These are phyloP conservation scores for Fallopia convolvulus DNA, from an alignment of 148 eudicot species.

Conservation along the genomic window DNA sequence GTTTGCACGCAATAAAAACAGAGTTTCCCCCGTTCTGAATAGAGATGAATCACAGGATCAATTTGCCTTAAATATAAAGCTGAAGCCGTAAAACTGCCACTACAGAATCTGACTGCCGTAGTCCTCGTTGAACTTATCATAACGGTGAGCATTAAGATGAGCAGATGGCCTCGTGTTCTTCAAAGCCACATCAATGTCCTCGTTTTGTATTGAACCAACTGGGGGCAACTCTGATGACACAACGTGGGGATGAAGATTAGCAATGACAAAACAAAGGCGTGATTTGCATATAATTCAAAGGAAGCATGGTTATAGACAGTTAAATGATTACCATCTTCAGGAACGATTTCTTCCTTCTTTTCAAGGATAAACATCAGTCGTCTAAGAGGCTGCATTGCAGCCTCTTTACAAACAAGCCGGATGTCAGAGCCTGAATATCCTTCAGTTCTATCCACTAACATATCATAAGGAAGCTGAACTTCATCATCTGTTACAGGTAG, in stretches of 20 bases:
- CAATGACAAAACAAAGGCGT: background rate
- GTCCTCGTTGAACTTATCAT: constrained; percentile 78
- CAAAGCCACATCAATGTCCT: constrained; percentile 72
- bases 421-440: constrained; percentile 96
- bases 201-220: constrained; percentile 66
- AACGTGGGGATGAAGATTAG: background rate
- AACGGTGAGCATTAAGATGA: constrained; percentile 82
- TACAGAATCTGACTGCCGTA: constrained; percentile 87
- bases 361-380: constrained; percentile 75
- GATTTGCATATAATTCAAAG: background rate
- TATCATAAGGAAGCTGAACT: constrained; percentile 61
- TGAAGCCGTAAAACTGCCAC: constrained; percentile 19
- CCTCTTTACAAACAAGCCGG: constrained; percentile 89
- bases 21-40: background rate
- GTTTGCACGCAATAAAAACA: background rate
- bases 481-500: constrained; percentile 45
- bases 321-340: constrained; percentile 58
- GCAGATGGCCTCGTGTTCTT: constrained; percentile 95
- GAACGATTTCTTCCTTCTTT: constrained; percentile 49
- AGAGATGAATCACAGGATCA: background rate
- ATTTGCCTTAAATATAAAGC: background rate
- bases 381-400: constrained; percentile 98
- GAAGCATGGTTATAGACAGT: too few relatives aligned
- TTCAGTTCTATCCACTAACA: constrained; percentile 70
- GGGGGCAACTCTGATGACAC: constrained; percentile 66